A percentile compares a stretch with the other conserved stretches of the same genome.
Evolutionary conservation across 371 early-diverging fungal genomes (phyloP).

Genomic region (Vairimorpha necatrix): DNA sequence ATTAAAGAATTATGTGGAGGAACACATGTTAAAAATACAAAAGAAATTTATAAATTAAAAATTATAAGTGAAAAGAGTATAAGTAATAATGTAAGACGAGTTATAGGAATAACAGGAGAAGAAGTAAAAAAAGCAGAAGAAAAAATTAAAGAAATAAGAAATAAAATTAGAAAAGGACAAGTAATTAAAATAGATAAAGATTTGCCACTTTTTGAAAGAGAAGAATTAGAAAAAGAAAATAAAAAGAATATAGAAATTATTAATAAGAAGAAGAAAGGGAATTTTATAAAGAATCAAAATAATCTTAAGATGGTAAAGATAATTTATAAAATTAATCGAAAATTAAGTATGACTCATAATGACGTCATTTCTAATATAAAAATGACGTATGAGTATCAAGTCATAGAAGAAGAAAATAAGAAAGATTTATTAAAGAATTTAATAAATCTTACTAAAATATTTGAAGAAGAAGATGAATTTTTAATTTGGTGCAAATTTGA

Average conservation of each 20-base stretch:
- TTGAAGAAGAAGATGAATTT: constrained; percentile 2
- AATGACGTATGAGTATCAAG: neutral
- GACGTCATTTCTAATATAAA: neutral
- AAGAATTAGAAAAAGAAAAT: constrained; percentile 27
- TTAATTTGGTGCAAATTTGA: neutral
- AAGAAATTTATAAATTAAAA: constrained; percentile 78
- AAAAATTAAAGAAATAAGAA: constrained; percentile 31
- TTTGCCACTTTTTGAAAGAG: constrained; percentile 32
- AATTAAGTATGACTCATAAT: neutral
- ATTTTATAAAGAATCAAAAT: neutral
- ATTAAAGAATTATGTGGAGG: constrained; percentile 98
- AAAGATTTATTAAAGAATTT: constrained; percentile 7
- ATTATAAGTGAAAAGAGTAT: constrained; percentile 85
- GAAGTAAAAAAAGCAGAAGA: constrained; percentile 51
- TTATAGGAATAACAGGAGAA: constrained; percentile 84
- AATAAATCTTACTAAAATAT: neutral
- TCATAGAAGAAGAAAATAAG: neutral
- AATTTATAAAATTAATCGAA: neutral
- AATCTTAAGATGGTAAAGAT: neutral
- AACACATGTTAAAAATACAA: constrained; percentile 85
- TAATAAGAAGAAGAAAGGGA: neutral
- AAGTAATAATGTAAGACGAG: constrained; percentile 89
- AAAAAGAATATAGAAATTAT: constrained; percentile 35
- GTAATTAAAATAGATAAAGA: constrained; percentile 31
- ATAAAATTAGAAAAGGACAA: constrained; percentile 23